phyloP scores from a whole-genome alignment of 495 filamentous ascomycete genomes.

The Coniosporium apollinis region DNA sequence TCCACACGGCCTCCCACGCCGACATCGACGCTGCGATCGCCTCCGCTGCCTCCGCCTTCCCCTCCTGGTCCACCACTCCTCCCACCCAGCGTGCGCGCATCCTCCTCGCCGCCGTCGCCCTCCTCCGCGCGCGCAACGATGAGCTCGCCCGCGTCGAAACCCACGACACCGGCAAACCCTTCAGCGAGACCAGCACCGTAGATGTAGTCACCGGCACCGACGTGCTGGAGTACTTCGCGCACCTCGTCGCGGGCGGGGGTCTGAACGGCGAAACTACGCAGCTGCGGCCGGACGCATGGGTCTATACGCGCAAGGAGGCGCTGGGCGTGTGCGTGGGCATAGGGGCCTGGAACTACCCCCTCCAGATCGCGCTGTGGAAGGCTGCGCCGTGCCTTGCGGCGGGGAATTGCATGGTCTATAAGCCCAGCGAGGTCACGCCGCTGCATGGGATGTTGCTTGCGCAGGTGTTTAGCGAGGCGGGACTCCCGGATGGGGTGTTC shows the following conservation, averaged over 20 bases:
- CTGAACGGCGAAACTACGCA: conserved; percentile 53
- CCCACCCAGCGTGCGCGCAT: conserved; percentile 50
- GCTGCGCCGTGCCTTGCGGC: conserved; percentile 66
- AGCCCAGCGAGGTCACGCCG: conserved; percentile 66
- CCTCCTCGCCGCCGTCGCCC: conserved; percentile 46
- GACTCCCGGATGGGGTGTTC: conserved; percentile 63
- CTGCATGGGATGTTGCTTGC: conserved; percentile 53
- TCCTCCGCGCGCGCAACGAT: conserved; percentile 53
- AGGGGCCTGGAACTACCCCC: conserved; percentile 74
- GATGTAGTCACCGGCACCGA: conserved; percentile 62
- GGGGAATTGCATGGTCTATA: conserved; percentile 78
- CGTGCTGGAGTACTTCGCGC: conserved; percentile 62
- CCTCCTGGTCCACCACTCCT: conserved; percentile 47
- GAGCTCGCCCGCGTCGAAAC: conserved; percentile 54
- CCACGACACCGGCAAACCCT: conserved; percentile 58
- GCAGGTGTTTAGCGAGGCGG: conserved; percentile 53
- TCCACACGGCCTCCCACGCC: conserved; percentile 42
- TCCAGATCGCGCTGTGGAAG: conserved; percentile 81
- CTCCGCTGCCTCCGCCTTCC: conserved; percentile 45
- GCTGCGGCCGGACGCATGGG: conserved; percentile 51
- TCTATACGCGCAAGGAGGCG: conserved; percentile 58
- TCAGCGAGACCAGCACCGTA: conserved; percentile 56
- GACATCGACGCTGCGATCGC: conserved; percentile 50
- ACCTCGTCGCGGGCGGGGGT: conserved; percentile 49
- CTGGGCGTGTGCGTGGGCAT: conserved; percentile 65